These are phyloP conservation scores for Populus euphratica DNA, from an alignment of 345 rosid genomes.

Conservation along the genomic window DNA sequence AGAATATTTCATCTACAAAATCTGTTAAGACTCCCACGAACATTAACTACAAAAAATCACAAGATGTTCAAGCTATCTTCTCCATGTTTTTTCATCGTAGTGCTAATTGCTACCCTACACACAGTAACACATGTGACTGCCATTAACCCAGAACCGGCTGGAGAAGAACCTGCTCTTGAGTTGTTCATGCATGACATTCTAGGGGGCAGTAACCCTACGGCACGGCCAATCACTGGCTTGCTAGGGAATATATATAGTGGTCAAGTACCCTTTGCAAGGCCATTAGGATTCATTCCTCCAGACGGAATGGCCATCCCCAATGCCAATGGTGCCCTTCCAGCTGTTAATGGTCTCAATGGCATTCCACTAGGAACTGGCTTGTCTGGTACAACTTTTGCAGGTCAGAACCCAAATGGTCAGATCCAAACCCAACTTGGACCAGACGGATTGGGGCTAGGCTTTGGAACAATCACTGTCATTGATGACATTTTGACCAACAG, in stretches of 20 bases:
- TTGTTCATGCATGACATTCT: conserved; percentile 90
- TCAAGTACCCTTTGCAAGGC: conserved; percentile 91
- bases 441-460: conserved; percentile 77
- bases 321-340: conserved; percentile 84
- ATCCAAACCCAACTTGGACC: conserved; percentile 77
- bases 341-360: conserved; percentile 71
- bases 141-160: conserved; percentile 35
- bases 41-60: not conserved
- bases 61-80: conserved; percentile 46
- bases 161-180: conserved; percentile 54
- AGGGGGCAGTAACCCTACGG: conserved; percentile 84
- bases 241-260: conserved; percentile 91
- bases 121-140: conserved; percentile 32
- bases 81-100: conserved; percentile 23
- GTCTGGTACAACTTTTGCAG: conserved; percentile 66
- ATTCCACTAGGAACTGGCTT: conserved; percentile 88
- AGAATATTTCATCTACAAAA: too few species aligned
- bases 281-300: conserved; percentile 72
- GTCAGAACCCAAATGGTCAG: conserved; percentile 44
- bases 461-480: conserved; percentile 84
- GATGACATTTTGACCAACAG: conserved; percentile 73
- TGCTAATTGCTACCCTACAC: conserved; percentile 25
- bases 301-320: conserved; percentile 68
- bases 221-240: conserved; percentile 87
- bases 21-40: too few species aligned